A percentile compares a stretch with the other conserved stretches of the same genome.
These are phyloP conservation scores for Pseudognaphalium luteoalbum DNA, from an alignment of 129 eudicot genomes.

Conservation along the genomic window DNA sequence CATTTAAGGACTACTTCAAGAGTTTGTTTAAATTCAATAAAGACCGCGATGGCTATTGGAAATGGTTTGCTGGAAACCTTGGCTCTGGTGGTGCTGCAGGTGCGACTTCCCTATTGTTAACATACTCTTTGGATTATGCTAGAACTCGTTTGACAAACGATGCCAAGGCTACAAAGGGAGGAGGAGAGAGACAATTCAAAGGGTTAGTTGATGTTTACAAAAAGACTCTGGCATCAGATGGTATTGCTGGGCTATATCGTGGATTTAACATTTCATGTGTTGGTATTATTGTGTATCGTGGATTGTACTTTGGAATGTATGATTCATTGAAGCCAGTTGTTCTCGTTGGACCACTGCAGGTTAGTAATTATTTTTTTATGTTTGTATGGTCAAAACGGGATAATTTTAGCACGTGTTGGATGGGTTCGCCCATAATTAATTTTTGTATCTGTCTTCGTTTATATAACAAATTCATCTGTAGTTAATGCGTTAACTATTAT, in stretches of 20 bases:
- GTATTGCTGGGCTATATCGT: conserved; percentile 53
- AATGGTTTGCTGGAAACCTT: conserved; percentile 62
- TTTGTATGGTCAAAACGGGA: background rate
- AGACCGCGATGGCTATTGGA: conserved; percentile 61
- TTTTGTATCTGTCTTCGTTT: no score
- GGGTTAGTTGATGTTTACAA: conserved; percentile 58
- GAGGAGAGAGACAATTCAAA: conserved; percentile 63
- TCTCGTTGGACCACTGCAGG: conserved; percentile 51
- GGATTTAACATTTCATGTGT: conserved; percentile 61
- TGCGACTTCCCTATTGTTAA: conserved; percentile 53
- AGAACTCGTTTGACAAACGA: conserved; percentile 62
- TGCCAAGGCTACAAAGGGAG: conserved; percentile 52
- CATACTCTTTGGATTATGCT: conserved; percentile 64
- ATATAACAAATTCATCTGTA: no score
- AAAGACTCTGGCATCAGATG: conserved; percentile 55
- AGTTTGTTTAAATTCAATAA: conserved; percentile 53
- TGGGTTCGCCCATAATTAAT: no score
- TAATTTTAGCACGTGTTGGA: background rate
- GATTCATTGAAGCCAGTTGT: conserved; percentile 57
- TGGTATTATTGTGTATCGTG: conserved; percentile 62
- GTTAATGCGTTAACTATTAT: no score
- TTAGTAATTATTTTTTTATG: conserved; percentile 9
- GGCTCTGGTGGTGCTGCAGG: conserved; percentile 67
- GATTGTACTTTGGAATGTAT: conserved; percentile 62
- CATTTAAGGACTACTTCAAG: conserved; percentile 66